Base-by-base conservation (phyloP, 352 stramenopile genomes). In the Pelagophyceae sp. region DNA sequence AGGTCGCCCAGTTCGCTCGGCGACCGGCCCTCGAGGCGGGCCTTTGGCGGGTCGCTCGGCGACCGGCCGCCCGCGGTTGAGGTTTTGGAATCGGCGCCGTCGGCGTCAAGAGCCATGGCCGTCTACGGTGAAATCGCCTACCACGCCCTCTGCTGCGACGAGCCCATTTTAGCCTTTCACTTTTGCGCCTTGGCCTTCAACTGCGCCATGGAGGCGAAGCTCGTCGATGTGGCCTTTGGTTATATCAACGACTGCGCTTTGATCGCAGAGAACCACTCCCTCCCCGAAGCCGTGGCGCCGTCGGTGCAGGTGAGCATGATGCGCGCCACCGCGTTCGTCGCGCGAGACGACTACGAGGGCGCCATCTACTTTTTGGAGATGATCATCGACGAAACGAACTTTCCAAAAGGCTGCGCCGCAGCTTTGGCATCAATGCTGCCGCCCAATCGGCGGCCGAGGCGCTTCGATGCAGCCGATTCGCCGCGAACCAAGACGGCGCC, bases 91-190 rank as follows among this genome's bases (percentile, higher is more conserved):
- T n/a, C n/a, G n/a, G n/a, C n/a, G n/a, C n/a, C n/a, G n/a, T n/a
- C n/a, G n/a, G n/a, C n/a, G n/a, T n/a, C 6, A 54, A 15, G 54
- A 29, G 61, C 15, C 61, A 38, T 71, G 19, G 61, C 61, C 31
- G 61, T 35, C 6, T 40, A 71, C 17, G 61, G 61, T 5, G 61
- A 71, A 1, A 38, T 71, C 61, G 61, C 61, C 11, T 71, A 32
- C 61, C 61, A 71, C 61, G 61, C 61, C n/a, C 61, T 71, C 61
- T 71, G 61, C 61, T 20, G 29, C 61, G 61, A 38, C 29, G n/a
- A 40, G 29, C 33, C 61, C n/a, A 2, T 45, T 11, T 31, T 71
- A 11, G 61, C 61, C n/a, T 71, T 71, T 31, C 61, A 71, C 61
- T 71, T 71, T 40, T 71, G 61, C 61, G 31, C n/a, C 33, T 11